Conservation (phyloP, 2,329 filamentous ascomycete genomes). For the Ophiocordyceps australis region DNA sequence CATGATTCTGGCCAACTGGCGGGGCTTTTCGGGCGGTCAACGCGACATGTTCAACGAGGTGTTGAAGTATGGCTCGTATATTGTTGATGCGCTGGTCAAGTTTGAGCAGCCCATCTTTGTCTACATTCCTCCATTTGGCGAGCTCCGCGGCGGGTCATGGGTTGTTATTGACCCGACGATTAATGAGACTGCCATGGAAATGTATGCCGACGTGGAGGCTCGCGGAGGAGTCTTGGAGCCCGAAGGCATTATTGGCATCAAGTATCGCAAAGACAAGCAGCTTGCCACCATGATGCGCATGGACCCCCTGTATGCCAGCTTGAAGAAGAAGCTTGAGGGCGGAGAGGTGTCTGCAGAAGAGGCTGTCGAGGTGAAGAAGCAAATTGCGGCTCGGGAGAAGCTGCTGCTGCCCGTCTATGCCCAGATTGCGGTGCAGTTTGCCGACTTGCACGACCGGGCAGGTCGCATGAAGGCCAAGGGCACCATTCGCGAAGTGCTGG, state of each 20-base stretch:
- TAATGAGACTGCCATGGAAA: slow-evolving; percentile 93
- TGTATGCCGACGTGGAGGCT: slow-evolving; percentile 93
- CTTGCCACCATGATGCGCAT: slow-evolving; percentile 93
- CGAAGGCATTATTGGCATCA: slow-evolving; percentile 96
- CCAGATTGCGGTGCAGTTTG: slow-evolving; percentile 92
- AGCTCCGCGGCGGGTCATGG: slow-evolving; percentile 97
- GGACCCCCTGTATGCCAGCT: slow-evolving; percentile 63
- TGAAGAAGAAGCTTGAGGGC: slow-evolving; percentile 60
- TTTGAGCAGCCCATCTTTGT: slow-evolving; percentile 98
- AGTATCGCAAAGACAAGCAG: slow-evolving; percentile 94
- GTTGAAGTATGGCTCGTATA: slow-evolving; percentile 97
- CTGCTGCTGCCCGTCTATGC: slow-evolving; percentile 80
- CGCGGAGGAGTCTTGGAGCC: slow-evolving; percentile 96
- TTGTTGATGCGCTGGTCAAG: slow-evolving; percentile 94
- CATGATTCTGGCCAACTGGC: slow-evolving; percentile 99
- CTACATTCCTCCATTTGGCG: slow-evolving; percentile 92
- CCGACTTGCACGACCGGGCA: slow-evolving; percentile 89
- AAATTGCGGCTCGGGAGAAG: slow-evolving; percentile 76
- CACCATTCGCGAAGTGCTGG: slow-evolving; percentile 65
- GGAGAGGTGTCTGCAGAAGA: slow-evolving; percentile 51
- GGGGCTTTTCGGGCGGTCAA: slow-evolving; percentile 98
- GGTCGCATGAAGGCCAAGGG: slow-evolving; percentile 98
- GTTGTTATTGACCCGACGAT: slow-evolving; percentile 98
- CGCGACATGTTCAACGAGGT: slow-evolving; percentile 99
- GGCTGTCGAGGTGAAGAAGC: slow-evolving; percentile 58